A percentile compares a stretch with the other conserved stretches of the same genome.
Conservation (phyloP, 345 rosid species). For the Brassica incana region DNA sequence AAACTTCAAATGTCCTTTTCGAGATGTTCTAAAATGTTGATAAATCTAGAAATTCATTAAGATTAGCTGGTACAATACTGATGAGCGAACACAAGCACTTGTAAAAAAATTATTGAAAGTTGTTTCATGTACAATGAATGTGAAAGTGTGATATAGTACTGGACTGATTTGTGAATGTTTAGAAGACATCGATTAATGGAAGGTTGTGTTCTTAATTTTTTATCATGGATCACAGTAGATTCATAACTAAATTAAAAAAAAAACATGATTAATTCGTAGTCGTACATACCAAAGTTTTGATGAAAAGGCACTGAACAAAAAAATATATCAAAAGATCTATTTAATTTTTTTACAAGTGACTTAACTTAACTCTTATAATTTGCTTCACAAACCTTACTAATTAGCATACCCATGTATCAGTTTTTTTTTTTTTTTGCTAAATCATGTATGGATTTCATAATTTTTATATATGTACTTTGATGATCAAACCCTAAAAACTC, state of each 20-base stretch:
- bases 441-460: constrained; percentile 6
- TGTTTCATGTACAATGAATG: background rate
- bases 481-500: background rate
- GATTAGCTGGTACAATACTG: background rate
- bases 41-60: background rate
- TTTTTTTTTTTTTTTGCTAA: background rate
- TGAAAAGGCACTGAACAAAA: background rate
- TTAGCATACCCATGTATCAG: background rate
- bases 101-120: background rate
- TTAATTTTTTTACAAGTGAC: background rate
- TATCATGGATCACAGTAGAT: background rate
- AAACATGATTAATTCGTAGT: background rate
- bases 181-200: background rate
- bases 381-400: constrained; percentile 8
- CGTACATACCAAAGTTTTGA: background rate
- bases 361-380: background rate
- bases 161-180: background rate
- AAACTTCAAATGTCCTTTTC: no score
- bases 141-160: background rate
- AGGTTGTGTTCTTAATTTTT: background rate
- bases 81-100: background rate
- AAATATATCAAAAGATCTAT: background rate
- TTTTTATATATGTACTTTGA: constrained; percentile 19
- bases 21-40: background rate
- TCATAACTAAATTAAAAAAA: background rate